Percentiles rank a stretch among this genome's conserved stretches.
These are phyloP conservation scores for Oryza meyeriana DNA, from an alignment of 176 grass and related monocot genomes.

Conservation along the genomic window DNA sequence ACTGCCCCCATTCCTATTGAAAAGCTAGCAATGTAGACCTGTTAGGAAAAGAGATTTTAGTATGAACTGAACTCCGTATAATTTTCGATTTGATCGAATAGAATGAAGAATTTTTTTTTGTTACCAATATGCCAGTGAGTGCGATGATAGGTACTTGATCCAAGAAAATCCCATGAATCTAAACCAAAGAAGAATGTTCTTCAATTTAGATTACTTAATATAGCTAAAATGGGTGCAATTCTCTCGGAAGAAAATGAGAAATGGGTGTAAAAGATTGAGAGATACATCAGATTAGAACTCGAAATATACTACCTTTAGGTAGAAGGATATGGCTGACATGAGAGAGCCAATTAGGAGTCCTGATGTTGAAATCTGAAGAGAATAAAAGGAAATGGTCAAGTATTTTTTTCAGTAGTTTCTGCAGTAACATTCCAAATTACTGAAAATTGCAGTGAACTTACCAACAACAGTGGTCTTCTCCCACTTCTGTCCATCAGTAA, in stretches of 20 bases:
- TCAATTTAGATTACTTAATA: neutral
- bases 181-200: neutral
- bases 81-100: neutral
- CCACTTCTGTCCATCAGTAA: constrained; percentile 59
- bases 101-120: neutral
- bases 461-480: constrained; percentile 54
- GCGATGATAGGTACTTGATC: constrained; percentile 37
- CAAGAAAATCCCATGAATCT: constrained; percentile 36
- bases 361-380: constrained; percentile 46
- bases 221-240: neutral
- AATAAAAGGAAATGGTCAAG: neutral
- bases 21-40: constrained; percentile 51
- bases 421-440: neutral
- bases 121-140: constrained; percentile 60
- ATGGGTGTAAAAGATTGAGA: neutral
- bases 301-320: constrained; percentile 39
- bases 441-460: neutral
- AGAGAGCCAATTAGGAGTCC: constrained; percentile 41
- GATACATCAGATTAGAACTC: neutral
- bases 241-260: neutral
- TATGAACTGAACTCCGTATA: neutral
- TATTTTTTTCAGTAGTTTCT: neutral
- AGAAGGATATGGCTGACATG: constrained; percentile 54
- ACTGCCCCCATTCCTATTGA: constrained; percentile 66
- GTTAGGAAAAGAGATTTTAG: neutral